phyloP scores from a whole-genome alignment of 192 early-diverging fungal genomes.

The Umbelopsis isabellina region DNA sequence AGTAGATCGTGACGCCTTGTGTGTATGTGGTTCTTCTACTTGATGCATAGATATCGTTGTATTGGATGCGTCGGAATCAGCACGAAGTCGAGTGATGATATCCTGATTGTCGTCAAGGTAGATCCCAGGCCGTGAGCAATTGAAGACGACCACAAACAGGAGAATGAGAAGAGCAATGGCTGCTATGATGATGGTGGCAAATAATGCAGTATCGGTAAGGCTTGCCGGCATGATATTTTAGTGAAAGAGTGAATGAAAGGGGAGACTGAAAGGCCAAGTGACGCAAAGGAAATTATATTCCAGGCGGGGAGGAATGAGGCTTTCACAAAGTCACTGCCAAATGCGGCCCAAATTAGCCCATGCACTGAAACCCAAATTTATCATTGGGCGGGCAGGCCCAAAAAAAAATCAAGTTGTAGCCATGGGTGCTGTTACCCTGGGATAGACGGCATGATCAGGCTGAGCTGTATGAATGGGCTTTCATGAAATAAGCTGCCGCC shows the following conservation, averaged over 20 bases:
- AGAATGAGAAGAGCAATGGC: slow-evolving; percentile 2
- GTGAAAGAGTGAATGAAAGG: slow-evolving; percentile 1
- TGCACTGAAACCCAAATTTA: no score
- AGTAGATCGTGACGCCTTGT: not conserved
- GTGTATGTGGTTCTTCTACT: not conserved
- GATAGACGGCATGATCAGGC: no score
- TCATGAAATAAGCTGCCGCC: no score
- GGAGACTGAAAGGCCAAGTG: not conserved
- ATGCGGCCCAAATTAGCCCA: no score
- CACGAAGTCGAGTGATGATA: not conserved
- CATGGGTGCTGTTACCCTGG: no score
- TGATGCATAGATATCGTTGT: not conserved
- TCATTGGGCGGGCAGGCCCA: no score
- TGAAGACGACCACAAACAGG: not conserved
- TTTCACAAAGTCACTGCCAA: no score
- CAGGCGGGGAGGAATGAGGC: not conserved
- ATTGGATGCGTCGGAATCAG: not conserved
- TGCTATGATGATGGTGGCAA: not conserved
- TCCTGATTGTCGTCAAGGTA: not conserved
- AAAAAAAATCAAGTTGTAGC: no score
- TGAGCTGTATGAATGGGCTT: no score
- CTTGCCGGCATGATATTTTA: not conserved
- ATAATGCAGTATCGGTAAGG: slow-evolving; percentile 13
- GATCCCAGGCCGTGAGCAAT: not conserved
- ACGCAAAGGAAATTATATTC: not conserved